Evolutionary conservation across 768 basidiomycete genomes (phyloP), one percentile per base, ranked within the genome.

Genomic region (Hygrophoropsis aurantiaca): DNA sequence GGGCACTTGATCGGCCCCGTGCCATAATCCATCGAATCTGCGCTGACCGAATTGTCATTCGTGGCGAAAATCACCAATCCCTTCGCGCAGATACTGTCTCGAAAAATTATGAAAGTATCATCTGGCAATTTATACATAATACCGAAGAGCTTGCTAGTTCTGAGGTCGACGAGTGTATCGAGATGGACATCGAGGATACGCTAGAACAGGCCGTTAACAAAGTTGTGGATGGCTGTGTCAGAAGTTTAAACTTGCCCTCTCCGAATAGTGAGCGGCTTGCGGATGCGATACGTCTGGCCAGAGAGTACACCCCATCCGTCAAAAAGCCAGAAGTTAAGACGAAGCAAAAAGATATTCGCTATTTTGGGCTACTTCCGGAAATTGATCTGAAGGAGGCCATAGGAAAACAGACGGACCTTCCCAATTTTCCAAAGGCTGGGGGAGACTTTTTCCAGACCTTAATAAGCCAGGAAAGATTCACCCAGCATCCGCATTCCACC

Each of bases 41-140:
- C 59, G 77, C 79, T 1, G 81, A 89, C 46, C 86, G 94, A 18
- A 75, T 99, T 44, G 58, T 78, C 5, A 49, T 54, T 13, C 85
- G 97, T 4, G 97, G 95, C 0, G 78, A 81, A 4, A 89, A 87
- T 52, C 97, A 99, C 70, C 88, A 97, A 62, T 79, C 80, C 0
- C 79, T 99, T 1, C 81, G 77, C 30, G 82, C 85, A 0, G 81
- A 85, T 52, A 62, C 58, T 9, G 46, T 61, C 13, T 61, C 67
- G 15, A 78, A 75, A 45, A 57, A 66, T 21, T 90, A 98, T 65
- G 94, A 97, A 65, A 73, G 79, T 5, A 79, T 94, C 16, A 65
- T 98, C n/a, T 84, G 84, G 82, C 74, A 72, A 66, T 98, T 99
- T 70, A 68, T 98, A 44, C 70, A 67, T 20, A 52, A 68, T n/a